Base-by-base conservation (phyloP, 768 basidiomycete species). In the Tephrocybe sp. region DNA sequence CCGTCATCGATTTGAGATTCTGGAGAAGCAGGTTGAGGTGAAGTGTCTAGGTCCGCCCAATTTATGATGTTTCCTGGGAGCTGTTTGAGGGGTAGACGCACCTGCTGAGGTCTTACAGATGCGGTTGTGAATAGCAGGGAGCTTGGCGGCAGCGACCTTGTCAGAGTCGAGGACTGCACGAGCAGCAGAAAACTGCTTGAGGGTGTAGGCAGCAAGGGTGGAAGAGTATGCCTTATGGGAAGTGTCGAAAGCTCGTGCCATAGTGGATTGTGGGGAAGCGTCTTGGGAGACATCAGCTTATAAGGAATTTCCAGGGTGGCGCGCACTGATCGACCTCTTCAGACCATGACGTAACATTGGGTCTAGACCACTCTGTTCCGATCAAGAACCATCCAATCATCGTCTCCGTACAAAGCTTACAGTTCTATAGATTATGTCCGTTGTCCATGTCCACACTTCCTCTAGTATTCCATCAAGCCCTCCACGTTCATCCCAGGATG, bases 381-480 rank as follows among this genome's bases (percentile, higher is more conserved):
- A 36, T 36, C 34, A 16, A 4, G 29, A 30, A 40, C 40, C 12
- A 47, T 42, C 49, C 21, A 55, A n/a, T 65, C 59, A 69, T 53
- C 71, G 62, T 50, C 68, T 65, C 48, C 64, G 60, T 54, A 69
- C 66, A 72, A 71, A 76, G 37, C 61, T 60, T 29, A 72, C 51
- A 43, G 67, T 55, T 59, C 61, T 64, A 50, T 73, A 63, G 39
- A 67, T 52, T 42, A 66, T 57, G 48, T 66, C 69, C 52, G 62
- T 65, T n/a, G 68, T 66, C 78, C 79, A 79, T 29, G 67, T 75
- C 83, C 82, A 84, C 25, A 74, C 60, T 52, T 84, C 80, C 62
- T 84, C 83, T 43, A 86, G 64, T 40, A 83, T 61, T 12, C 79
- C 81, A 58, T 85, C 82, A 11, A 86, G 66, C n/a, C 83, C 83